phyloP scores from a whole-genome alignment of 345 rosid species.

The Populus pruinosa region DNA sequence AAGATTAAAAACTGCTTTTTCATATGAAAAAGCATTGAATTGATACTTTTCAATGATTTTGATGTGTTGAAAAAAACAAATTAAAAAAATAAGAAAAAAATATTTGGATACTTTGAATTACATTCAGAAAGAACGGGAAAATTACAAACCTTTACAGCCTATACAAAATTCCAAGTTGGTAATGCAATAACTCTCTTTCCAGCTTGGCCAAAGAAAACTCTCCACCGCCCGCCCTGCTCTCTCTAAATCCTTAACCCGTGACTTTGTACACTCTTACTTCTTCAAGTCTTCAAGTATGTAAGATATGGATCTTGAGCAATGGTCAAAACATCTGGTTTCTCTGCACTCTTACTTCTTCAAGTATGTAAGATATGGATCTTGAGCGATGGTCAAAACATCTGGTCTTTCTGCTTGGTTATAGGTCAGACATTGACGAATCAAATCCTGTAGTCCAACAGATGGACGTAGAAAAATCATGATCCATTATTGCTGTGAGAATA shows the following conservation, averaged over 20 bases:
- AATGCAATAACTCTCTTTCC: conserved; percentile 11
- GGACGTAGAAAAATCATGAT: not conserved
- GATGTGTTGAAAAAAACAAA: too few species aligned
- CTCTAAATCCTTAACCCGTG: conserved; percentile 12
- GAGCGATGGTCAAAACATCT: too few species aligned
- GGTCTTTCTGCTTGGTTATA: conserved; percentile 90
- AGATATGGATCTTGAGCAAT: too few species aligned
- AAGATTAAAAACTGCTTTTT: too few species aligned
- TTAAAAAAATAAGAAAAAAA: too few species aligned
- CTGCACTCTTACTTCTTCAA: conserved; percentile 40
- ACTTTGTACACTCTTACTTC: conserved; percentile 41
- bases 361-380: too few species aligned
- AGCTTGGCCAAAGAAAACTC: conserved; percentile 6
- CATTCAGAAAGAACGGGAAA: conserved; percentile 8
- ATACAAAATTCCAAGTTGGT: conserved; percentile 38
- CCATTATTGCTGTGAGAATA: not conserved
- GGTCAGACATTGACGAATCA: conserved; percentile 85
- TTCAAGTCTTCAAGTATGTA: conserved; percentile 37
- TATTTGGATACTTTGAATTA: not conserved
- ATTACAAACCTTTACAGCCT: conserved; percentile 38
- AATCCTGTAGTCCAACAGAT: conserved; percentile 51
- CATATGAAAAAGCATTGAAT: too few species aligned
- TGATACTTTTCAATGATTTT: too few species aligned
- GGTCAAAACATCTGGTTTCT: too few species aligned
- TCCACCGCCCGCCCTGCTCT: conserved; percentile 11